Evolutionary conservation across 768 basidiomycete genomes (phyloP), one percentile per base, ranked within the genome.

Genomic region (Clitopilus passeckerianus): DNA sequence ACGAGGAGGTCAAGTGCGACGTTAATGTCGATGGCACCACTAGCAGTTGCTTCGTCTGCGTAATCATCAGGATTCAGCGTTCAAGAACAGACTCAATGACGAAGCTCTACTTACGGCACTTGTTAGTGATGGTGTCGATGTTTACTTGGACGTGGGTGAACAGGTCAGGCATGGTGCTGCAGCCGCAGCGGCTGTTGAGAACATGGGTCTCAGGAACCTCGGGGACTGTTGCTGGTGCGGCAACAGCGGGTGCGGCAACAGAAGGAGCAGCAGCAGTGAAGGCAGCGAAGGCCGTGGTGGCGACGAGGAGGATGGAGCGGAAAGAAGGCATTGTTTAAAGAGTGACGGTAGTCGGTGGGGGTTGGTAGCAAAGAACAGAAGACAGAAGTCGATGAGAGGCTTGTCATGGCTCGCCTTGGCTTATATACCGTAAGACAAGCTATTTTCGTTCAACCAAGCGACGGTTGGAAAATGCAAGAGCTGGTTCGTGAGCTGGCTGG

Each of bases 281-380:
- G 18, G 54, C 54, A 6, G 54, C 54, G 35, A 55, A 55, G 22
- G 54, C 54, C 5, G 54, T 55, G 54, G 54, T 22, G 54, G 54
- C 54, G 30, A 55, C 33, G 30, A 55, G 33, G 54, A 55, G 34
- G 54, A 55, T 33, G 35, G 54, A 16, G 54, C 54, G 30, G 33
- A 55, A 55, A 27, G 54, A 55, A 55, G 54, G 54, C 54, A 55
- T 55, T 55, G 14, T 55, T 23, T 12, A 55, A 55, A 55, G 54
- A 55, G 54, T 55, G 54, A 34, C 33, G 24, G 24, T 23, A 22
- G 46, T 50, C 23, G 54, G 54, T 55, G 9, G 27, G 7, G 30
- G 33, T 6, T 33, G 22, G 18, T 14, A 24, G 12, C 30, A 24
- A 22, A 50, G 46, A 22, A 12, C 46, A 41, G 37, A 41, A 41